phyloP scores from a whole-genome alignment of 495 filamentous ascomycete genomes.

The Beverwykella pulmonaria region DNA sequence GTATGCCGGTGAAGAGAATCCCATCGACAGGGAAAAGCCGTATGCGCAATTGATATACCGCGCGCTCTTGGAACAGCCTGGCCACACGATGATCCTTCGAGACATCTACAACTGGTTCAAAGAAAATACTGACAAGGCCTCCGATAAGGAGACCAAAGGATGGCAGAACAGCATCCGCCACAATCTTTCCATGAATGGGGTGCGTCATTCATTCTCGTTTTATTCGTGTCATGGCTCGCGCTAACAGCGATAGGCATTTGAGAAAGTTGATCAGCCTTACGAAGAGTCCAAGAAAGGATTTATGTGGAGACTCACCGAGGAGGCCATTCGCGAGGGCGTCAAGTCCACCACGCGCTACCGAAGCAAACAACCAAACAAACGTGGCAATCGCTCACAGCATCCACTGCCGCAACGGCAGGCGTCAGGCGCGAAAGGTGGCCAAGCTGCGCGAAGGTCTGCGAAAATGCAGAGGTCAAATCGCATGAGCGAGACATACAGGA shows the following conservation, averaged over 20 bases:
- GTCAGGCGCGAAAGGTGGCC: conserved; percentile 61
- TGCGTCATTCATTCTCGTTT: conserved; percentile 53
- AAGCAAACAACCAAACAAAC: conserved; percentile 56
- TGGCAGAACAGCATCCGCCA: conserved; percentile 98
- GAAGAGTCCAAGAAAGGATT: conserved; percentile 60
- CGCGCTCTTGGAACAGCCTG: conserved; percentile 67
- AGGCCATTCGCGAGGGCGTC: conserved; percentile 63
- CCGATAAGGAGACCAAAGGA: conserved; percentile 59
- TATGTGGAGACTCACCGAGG: conserved; percentile 68
- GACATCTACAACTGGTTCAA: conserved; percentile 92
- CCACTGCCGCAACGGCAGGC: conserved; percentile 56
- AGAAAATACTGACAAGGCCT: conserved; percentile 75
- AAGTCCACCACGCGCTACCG: conserved; percentile 77
- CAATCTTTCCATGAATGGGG: conserved; percentile 95
- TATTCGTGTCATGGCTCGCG: neutral
- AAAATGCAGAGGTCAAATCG: conserved; percentile 31
- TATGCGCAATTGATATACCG: conserved; percentile 83
- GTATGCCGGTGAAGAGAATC: conserved; percentile 34
- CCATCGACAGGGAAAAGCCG: conserved; percentile 54
- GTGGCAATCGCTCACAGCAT: conserved; percentile 47
- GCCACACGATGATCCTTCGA: conserved; percentile 72
- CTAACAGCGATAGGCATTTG: conserved; percentile 60
- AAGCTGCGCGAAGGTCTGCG: conserved; percentile 49
- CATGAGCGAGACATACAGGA: conserved; percentile 15
- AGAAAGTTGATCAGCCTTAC: conserved; percentile 56